A percentile compares a stretch with the other conserved stretches of the same genome.
phyloP scores from a whole-genome alignment of 2,329 filamentous ascomycete species.

The Fusarium sp. region DNA sequence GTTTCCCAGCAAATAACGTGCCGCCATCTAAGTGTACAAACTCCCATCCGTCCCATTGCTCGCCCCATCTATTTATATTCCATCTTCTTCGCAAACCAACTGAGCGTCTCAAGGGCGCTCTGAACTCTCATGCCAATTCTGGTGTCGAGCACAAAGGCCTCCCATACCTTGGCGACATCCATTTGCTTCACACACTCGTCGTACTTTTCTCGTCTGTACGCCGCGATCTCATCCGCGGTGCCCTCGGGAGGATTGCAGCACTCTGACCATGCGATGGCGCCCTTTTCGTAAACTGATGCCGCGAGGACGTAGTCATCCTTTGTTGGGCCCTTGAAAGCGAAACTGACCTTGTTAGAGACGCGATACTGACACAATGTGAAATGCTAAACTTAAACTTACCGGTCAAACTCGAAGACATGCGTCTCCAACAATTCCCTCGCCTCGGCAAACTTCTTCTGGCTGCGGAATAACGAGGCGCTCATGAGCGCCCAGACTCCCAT shows the following conservation, averaged over 20 bases:
- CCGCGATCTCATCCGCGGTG: conserved; percentile 46
- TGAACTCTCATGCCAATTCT: conserved; percentile 78
- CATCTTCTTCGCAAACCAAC: conserved; percentile 60
- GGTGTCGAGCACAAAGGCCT: conserved; percentile 76
- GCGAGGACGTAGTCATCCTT: conserved; percentile 78
- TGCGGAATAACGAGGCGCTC: conserved; percentile 71
- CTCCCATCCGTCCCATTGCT: background rate
- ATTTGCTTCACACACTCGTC: conserved; percentile 72
- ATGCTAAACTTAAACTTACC: conserved; percentile 56
- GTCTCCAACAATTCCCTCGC: conserved; percentile 72
- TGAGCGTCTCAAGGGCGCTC: conserved; percentile 72
- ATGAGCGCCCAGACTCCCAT: conserved; percentile 72
- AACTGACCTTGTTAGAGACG: conserved; percentile 47
- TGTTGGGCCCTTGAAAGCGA: conserved; percentile 65
- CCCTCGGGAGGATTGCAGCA: conserved; percentile 53
- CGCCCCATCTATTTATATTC: conserved; percentile 41
- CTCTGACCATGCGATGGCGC: conserved; percentile 81
- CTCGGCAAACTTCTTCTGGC: conserved; percentile 68
- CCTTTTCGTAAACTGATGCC: conserved; percentile 86
- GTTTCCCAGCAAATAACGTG: background rate
- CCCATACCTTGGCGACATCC: conserved; percentile 75
- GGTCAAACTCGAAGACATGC: conserved; percentile 72
- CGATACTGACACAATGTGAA: accelerated
- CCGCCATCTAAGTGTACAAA: conserved; percentile 27
- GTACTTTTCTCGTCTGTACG: conserved; percentile 58